Conservation (phyloP, 768 basidiomycete genomes). For the Russula foetens region DNA sequence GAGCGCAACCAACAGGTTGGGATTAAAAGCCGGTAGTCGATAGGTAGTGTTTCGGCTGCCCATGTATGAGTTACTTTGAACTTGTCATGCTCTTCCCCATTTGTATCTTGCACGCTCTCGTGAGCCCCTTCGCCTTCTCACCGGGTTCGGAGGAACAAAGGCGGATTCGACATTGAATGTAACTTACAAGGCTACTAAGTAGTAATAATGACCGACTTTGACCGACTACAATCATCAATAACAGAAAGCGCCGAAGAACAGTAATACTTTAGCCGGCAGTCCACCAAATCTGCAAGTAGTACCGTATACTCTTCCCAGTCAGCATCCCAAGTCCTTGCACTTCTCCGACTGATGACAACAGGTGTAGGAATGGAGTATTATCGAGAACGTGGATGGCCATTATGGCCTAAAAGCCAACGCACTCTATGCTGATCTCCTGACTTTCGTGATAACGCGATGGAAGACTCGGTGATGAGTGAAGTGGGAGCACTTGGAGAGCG, state of each 20-base stretch:
- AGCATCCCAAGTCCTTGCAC: conserved; percentile 17
- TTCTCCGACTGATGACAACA: conserved; percentile 26
- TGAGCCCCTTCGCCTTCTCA: not conserved
- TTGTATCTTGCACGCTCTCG: not conserved
- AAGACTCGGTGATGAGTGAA: not conserved
- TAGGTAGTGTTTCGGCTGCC: conserved; percentile 6
- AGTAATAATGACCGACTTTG: not conserved
- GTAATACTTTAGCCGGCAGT: conserved; percentile 6
- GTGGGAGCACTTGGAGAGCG: not conserved
- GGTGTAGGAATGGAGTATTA: conserved; percentile 30
- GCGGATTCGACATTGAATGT: not conserved
- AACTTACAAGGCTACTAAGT: conserved; percentile 6
- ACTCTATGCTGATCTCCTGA: not conserved
- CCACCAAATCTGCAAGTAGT: no score
- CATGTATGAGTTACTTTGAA: conserved; percentile 15
- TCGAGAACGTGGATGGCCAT: not conserved
- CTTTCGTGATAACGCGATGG: not conserved
- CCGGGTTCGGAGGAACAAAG: not conserved
- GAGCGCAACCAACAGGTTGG: conserved; percentile 12
- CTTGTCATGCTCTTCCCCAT: conserved; percentile 3
- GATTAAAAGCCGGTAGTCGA: conserved; percentile 14
- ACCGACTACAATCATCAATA: not conserved
- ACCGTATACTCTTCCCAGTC: conserved; percentile 18
- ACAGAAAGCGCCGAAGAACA: conserved; percentile 2
- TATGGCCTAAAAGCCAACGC: not conserved